Evolutionary conservation across 345 rosid genomes (phyloP), one percentile per base, ranked within the genome.

Genomic region (Zanthoxylum bungeanum): DNA sequence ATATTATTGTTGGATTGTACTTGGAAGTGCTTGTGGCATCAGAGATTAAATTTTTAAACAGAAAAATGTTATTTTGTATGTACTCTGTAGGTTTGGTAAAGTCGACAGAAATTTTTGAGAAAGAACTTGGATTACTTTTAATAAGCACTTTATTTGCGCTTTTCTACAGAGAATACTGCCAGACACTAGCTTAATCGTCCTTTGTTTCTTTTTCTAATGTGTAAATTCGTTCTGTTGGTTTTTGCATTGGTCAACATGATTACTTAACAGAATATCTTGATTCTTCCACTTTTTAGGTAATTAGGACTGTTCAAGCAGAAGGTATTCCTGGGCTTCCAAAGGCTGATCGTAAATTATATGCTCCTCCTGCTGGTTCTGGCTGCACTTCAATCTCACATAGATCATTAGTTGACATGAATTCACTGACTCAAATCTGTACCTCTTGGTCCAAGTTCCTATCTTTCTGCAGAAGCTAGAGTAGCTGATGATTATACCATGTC

Each of bases 281-380:
- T 75, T 19, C 33, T 71, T 73, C 50, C 76, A 68, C 16, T 61
- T 55, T 58, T 60, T 66, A 93, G 97, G 87, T 93, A 60, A 64
- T 91, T 62, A 81, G 98, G 80, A 88, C 94, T 62, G 98, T 91
- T 31, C 96, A 87, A 83, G 93, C 97, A 5, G 97, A 87, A 74
- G 97, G 98, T n/a, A 86, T 93, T 37, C 90, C 75, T 50, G 94
- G 97, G 57, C 96, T 91, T 34, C 85, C 97, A 34, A 87, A 87
- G 73, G 86, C 86, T 30, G 94, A 93, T 22, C 86, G 90, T 51
- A 91, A 82, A 81, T 56, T 72, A 36, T 89, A 88, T 80, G 82
- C 87, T 75, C 97, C 97, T 71, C 96, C 96, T 59, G 96, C 89
- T 50, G 97, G 97, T 81, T 91, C 94, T 0, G 97, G 98, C 73